Conservation (phyloP, 257 asterid species). For the Solanum sparsipilum region DNA sequence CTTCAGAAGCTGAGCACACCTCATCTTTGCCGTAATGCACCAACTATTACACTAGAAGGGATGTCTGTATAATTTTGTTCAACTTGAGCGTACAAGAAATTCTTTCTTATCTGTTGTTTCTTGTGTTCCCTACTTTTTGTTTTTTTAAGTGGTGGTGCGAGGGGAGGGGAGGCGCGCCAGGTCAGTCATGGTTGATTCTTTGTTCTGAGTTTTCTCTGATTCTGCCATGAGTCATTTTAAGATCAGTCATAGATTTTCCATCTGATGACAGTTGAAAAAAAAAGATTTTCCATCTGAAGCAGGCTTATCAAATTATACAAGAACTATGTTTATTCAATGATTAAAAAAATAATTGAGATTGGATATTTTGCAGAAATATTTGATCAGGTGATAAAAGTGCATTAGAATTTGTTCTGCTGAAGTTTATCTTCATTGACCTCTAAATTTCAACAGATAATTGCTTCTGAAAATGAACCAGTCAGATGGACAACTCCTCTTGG, state of each 20-base stretch:
- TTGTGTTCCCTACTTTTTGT: neutral
- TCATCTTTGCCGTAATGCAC: neutral
- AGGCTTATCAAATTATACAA: neutral
- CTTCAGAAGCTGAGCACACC: neutral
- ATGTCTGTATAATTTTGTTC: neutral
- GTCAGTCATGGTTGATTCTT: neutral
- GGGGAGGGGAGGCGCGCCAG: neutral
- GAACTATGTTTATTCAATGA: neutral
- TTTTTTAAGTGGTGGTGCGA: neutral
- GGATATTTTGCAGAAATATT: neutral
- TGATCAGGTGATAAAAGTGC: neutral
- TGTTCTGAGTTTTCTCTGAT: neutral
- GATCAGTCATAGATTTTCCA: neutral
- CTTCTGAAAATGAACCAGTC: conserved; percentile 83
- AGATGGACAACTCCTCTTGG: conserved; percentile 97
- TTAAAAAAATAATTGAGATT: neutral
- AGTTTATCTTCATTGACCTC: conserved; percentile 8
- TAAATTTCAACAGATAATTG: conserved; percentile 54
- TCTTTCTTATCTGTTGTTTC: neutral
- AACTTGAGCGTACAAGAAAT: neutral
- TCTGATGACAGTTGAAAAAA: neutral
- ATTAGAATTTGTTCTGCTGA: neutral
- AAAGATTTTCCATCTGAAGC: neutral
- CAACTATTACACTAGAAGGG: neutral
- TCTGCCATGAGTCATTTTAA: neutral